Evolutionary conservation across 2,329 filamentous ascomycete species (phyloP), one percentile per base, ranked within the genome.

Genomic region (Clarireedia monteithiana): DNA sequence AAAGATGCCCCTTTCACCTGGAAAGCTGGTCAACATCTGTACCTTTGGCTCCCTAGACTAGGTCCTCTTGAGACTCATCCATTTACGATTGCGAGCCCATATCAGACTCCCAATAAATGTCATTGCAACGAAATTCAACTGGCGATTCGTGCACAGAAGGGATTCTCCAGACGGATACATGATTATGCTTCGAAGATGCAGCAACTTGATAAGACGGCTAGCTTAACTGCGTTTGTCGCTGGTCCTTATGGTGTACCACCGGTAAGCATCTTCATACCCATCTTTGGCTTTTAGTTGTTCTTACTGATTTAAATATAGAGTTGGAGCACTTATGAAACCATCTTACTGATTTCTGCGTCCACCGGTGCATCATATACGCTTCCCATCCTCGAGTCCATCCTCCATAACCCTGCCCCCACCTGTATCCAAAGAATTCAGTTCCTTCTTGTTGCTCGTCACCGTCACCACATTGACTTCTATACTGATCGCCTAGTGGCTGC

Each of bases 341-440:
- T 84, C 45, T 70, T 85, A 4, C 71, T 85, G 3, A 78, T 84
- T 44, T 81, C 80, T 0, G 81, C 81, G 0, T 84, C 81, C 0
- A 85, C 82, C 0, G 82, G 82, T n/a, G 78, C 81, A 1, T 84
- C 81, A 3, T 84, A 81, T 55, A 81, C 78, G 1, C 68, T 84
- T 5, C 81, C 81, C 0, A 80, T 84, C 3, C 70, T 84, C 0
- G 81, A 84, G 61, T 76, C 74, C 58, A 71, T 82, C 2, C 72
- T 81, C 1, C 71, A 73, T 34, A 66, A 71, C 0, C 69, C 69
- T 9, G 60, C 57, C 1, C 69, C 69, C 2, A 74, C 72, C 10
- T 84, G 81, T 61, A 76, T 75, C 6, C 76, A 75, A 55, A 70
- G 78, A 24, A 71, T 84, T 7, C 75, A 82, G 23, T 77, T 83